Evolutionary conservation across 345 rosid genomes (phyloP), one percentile per base, ranked within the genome.

Genomic region (Eucalyptus urophylla): DNA sequence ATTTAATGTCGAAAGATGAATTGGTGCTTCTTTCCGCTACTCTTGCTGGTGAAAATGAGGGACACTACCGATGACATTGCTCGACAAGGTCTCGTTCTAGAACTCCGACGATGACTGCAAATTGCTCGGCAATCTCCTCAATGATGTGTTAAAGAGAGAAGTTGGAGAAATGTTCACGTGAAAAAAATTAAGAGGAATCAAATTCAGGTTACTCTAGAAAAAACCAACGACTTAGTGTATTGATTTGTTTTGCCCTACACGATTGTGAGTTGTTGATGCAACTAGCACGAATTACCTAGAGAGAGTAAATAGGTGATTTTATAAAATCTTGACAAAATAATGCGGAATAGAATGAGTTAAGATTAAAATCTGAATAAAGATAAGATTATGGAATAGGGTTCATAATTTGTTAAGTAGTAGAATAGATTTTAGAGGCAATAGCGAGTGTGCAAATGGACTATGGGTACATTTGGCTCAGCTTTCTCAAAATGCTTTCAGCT

Each of bases 71-170:
- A 97, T 91, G 99, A 96, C 90, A 96, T 97, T 87, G 96, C 13
- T 98, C 1, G 99, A 97, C 92, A 98, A 92, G 88, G 96, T 96
- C 88, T 96, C 98, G 62, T 96, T 96, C 88, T 98, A 95, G 88
- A 95, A 95, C 94, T 97, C 93, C 89, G 98, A 97, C 11, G 99
- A 97, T 85, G 98, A 96, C 80, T 95, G 97, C 90, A 95, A 97
- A 92, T 91, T 97, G 86, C 97, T 97, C 12, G 96, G 98, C 3
- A 97, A 93, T 92, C 95, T 97, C 76, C 91, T 97, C 88, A 93
- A 95, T 90, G 99, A 97, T 56, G 98, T 95, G 51, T 93, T 97
- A 91, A 97, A 92, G 90, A 89, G 96, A 45, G 98, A 97, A 91
- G 96, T 95, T 8, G 98, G 98, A 5, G 45, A 65, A 27, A 43